phyloP scores from a whole-genome alignment of 1,284 basidiomycete species.

The Apiotrichum veenhuisii region DNA sequence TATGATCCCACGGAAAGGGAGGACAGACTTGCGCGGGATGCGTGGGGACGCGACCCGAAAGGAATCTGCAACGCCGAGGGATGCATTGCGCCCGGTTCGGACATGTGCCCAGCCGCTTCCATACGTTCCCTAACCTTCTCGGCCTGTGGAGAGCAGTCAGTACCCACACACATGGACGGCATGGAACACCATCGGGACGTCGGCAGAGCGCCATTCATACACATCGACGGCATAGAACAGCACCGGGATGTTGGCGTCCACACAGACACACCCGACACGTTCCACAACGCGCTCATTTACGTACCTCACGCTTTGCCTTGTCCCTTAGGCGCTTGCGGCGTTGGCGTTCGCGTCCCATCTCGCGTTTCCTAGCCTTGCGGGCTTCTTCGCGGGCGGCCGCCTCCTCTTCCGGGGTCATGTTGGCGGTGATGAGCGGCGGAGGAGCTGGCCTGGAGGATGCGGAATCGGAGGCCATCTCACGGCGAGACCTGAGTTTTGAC shows the following conservation, averaged over 20 bases:
- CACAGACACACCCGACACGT: too few relatives aligned
- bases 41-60: neutral
- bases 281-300: neutral
- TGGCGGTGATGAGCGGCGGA: slow-evolving; percentile 5
- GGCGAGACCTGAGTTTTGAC: slow-evolving; percentile 22
- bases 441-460: slow-evolving; percentile 1
- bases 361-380: slow-evolving; percentile 20
- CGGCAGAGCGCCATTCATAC: neutral
- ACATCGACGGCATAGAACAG: neutral
- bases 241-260: neutral
- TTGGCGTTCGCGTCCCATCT: slow-evolving; percentile 22
- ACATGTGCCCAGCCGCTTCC: neutral
- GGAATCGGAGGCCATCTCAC: slow-evolving; percentile 2
- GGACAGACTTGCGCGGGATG: neutral
- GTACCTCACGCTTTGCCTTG: slow-evolving; percentile 22
- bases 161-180: neutral
- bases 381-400: slow-evolving; percentile 17
- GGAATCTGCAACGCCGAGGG: neutral
- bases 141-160: neutral
- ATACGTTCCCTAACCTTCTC: slow-evolving; percentile 3
- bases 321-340: slow-evolving; percentile 21
- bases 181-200: neutral
- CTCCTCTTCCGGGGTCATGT: slow-evolving; percentile 1
- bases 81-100: neutral
- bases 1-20: slow-evolving; percentile 12